These are phyloP conservation scores for Botrytis galanthina DNA, from an alignment of 2,329 filamentous ascomycete genomes.

Conservation along the genomic window DNA sequence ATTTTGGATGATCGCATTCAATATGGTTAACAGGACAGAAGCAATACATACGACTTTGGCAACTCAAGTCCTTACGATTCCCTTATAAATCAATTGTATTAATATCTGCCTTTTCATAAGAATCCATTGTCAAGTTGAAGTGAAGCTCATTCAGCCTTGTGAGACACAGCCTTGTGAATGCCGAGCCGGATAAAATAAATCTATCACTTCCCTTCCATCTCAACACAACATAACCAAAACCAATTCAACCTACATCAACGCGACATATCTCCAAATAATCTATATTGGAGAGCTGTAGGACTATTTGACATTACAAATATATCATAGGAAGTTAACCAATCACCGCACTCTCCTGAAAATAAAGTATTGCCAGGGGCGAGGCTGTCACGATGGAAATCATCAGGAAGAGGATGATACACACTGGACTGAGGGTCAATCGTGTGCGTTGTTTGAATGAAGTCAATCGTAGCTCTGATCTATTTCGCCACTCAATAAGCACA, in stretches of 20 bases:
- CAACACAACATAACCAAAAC: not conserved
- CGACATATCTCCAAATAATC: not conserved
- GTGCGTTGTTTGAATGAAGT: not conserved
- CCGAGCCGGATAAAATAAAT: constrained; percentile 12
- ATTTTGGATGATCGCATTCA: constrained; percentile 57
- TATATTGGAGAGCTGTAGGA: too few species aligned
- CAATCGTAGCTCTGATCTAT: not conserved
- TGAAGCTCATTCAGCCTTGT: constrained; percentile 3
- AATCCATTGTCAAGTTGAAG: not conserved
- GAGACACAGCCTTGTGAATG: constrained; percentile 1
- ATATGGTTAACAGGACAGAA: not conserved
- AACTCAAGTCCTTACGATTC: not conserved
- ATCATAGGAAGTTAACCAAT: not conserved
- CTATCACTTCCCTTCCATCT: not conserved
- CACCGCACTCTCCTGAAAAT: not conserved
- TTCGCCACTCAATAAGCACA: constrained; percentile 12
- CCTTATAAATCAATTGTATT: not conserved
- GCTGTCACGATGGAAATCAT: constrained; percentile 8
- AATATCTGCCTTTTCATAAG: not conserved
- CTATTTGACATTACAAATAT: not conserved
- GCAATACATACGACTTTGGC: not conserved
- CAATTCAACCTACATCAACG: not conserved
- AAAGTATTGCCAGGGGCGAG: not conserved
- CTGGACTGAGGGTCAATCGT: not conserved
- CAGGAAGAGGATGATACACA: constrained; percentile 1